Evolutionary conservation across 192 early-diverging fungal genomes (phyloP), one percentile per base, ranked within the genome.

Genomic region (Anaeromyces robustus): DNA sequence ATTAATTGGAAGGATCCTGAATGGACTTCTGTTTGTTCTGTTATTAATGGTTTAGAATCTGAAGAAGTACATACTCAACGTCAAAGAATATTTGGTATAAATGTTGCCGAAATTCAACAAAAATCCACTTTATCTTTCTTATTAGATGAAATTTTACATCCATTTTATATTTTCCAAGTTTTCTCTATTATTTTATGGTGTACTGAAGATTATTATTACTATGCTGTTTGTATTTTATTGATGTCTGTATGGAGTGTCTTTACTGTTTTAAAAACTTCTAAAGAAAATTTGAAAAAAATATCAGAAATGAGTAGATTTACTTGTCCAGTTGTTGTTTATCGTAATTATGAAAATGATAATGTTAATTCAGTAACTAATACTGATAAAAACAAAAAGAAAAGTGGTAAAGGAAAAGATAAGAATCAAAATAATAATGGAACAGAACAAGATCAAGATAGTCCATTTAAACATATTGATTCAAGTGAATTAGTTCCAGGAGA

Each of bases 401-500:
- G n/a, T n/a, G n/a, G n/a, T n/a, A n/a, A n/a, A n/a, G n/a, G n/a
- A n/a, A n/a, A n/a, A n/a, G n/a, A n/a, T n/a, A n/a, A n/a, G n/a
- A n/a, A n/a, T n/a, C n/a, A n/a, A n/a, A n/a, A n/a, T n/a, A n/a
- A n/a, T n/a, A n/a, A n/a, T n/a, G n/a, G n/a, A n/a, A n/a, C n/a
- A n/a, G 37, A 39, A 39, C 9, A 39, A 1, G 37, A 39, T 19
- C 9, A 22, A 30, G 82, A 87, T 37, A 84, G 86, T 13, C 78
- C 80, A 26, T 92, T 89, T 92, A 59, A 82, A 19, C 82, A 85
- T 31, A 78, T 86, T 30, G 68, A 29, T 19, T 92, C 93, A 7
- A 90, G 92, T 28, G 93, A 97, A 26, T 87, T 99, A 80, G 93
- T 97, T 19, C 96, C 97, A 14, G 98, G 98, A 30, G 98, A 99